phyloP scores from a whole-genome alignment of 2,329 filamentous ascomycete species.

The Coniochaeta sp. region DNA sequence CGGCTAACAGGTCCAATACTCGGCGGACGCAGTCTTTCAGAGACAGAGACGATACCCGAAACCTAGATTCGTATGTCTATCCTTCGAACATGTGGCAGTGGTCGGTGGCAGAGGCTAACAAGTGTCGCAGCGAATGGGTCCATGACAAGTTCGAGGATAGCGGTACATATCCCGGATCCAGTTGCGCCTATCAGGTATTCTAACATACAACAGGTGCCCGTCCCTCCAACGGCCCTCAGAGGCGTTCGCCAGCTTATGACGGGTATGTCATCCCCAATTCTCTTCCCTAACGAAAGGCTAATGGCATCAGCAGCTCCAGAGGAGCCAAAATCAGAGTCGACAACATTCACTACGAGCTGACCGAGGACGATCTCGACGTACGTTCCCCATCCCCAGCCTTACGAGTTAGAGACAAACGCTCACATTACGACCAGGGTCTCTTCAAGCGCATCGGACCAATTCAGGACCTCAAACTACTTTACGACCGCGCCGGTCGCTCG shows the following conservation, averaged over 20 bases:
- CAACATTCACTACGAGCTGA: constrained; percentile 89
- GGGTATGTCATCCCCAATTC: constrained; percentile 12
- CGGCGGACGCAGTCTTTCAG: constrained; percentile 49
- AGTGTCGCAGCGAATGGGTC: constrained; percentile 70
- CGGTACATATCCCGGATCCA: constrained; percentile 34
- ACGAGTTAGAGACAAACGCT: constrained; percentile 15
- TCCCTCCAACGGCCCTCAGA: constrained; percentile 13
- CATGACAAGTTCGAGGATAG: constrained; percentile 83
- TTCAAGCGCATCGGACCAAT: constrained; percentile 74
- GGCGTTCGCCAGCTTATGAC: constrained; percentile 27
- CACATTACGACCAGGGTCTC: constrained; percentile 54
- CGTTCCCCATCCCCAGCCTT: constrained; percentile 9
- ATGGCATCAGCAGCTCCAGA: constrained; percentile 36
- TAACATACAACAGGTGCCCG: constrained; percentile 10
- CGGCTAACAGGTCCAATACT: constrained; percentile 36
- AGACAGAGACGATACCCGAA: constrained; percentile 56
- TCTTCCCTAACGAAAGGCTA: constrained; percentile 3
- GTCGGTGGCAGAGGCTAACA: constrained; percentile 15
- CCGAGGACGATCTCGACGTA: constrained; percentile 75
- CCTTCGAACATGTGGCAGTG: not conserved
- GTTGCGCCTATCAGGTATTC: not conserved
- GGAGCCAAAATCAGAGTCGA: constrained; percentile 75
- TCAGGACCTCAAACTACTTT: constrained; percentile 61
- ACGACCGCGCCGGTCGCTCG: constrained; percentile 83
- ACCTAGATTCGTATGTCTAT: constrained; percentile 60